Base-by-base conservation (phyloP, 495 filamentous ascomycete genomes). In the Penicillium canescens region DNA sequence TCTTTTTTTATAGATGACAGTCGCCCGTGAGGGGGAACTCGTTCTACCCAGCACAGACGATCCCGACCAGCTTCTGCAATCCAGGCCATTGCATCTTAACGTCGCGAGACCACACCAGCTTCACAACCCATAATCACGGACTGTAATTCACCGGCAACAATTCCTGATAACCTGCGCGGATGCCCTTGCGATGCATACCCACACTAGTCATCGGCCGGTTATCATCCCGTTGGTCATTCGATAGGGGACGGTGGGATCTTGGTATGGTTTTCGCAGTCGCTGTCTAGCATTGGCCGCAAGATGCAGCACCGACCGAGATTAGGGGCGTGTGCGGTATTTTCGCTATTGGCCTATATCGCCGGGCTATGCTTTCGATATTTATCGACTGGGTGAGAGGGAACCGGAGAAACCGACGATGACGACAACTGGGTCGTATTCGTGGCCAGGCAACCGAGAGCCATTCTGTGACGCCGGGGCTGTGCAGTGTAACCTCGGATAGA, bases 311-410 rank as follows among this genome's bases (percentile, higher is more conserved):
- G 24, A 12, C 36, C n/a, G 9, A 42, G 24, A n/a, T 42, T 21
- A 51, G 38, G 24, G 21, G 35, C 34, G 35, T 40, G 46, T 51
- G 39, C 39, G 40, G 48, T 36, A 43, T 51, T 51, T 51, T 36
- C 23, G 39, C 48, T 43, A 51, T 51, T 51, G 28, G 39, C 39
- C 39, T 5, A 33, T 12, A 51, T 51, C 24, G 35, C 48, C 12
- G 26, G 20, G 21, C n/a, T 21, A 14, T 20, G 26, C 23, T 51
- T 31, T 42, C 26, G 26, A 33, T 4, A 51, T 43, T 42, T 24
- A 35, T 51, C 39, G 37, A 43, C 18, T 43, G 39, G 48, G 40
- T 42, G 38, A 21, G 23, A 14, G 35, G 24, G 28, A 21, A 51
- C 48, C 38, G 40, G 39, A 51, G 48, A 51, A 26, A 42, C 48